Base-by-base conservation (phyloP, 306 rosid species). In the Prunus campanulata region DNA sequence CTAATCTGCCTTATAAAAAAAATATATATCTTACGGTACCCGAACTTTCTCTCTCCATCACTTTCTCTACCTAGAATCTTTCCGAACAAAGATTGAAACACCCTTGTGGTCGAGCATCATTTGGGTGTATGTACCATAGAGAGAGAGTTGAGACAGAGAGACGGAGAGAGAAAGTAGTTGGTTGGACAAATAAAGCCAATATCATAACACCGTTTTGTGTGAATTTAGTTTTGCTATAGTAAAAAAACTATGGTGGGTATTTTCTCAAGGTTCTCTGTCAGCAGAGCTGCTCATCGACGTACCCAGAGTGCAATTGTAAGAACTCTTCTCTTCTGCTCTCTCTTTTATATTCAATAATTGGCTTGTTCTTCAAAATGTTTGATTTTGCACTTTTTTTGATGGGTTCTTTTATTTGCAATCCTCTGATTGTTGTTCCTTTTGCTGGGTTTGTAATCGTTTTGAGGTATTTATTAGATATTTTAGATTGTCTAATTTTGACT, bases 221-320 rank as follows among this genome's bases (percentile, higher is more conserved):
- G 75, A 56, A 20, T 32, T 46, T 10, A 74, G 22, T 47, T 30
- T 35, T 30, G 52, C 30, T 22, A 61, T 16, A 49, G 47, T 24
- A 25, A 44, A 63, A 20, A 56, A 65, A 22, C 44, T 62, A 92
- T 95, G 99, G 99, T 92, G 82, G 97, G 99, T 72, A 74, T 95
- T 74, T 95, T 95, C 89, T 95, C 99, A 3, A 88, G 93, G 84
- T 92, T 95, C 77, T 89, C 97, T 47, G 88, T 78, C 68, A 87
- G 91, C 78, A 89, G 90, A 81, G 78, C 80, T 62, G 82, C 79
- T 30, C 99, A 95, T 85, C 91, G 99, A 68, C 89, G 99, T n/a
- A 89, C 91, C 24, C 99, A 92, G 76, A 95, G 99, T 62, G 97
- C 97, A 13, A 66, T 95, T 57, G 99, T 95, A 86, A 88, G 91